Conservation (phyloP, 306 rosid species). For the Medicago lupulina region DNA sequence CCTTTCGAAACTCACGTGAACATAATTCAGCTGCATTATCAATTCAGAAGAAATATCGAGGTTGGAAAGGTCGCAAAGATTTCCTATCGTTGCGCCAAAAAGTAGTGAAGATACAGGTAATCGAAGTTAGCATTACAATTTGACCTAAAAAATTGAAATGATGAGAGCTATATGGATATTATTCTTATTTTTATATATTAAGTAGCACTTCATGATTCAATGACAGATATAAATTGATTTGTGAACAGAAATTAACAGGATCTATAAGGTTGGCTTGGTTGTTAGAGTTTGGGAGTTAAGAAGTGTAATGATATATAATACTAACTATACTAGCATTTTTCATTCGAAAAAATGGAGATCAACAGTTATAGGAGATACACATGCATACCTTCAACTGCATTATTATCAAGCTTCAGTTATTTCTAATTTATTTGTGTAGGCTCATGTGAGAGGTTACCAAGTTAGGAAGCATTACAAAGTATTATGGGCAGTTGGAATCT, state of each 20-base stretch:
- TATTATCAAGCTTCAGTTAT: constrained; percentile 23
- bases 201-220: constrained; percentile 11
- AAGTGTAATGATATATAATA: background rate
- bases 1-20: constrained; percentile 66
- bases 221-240: background rate
- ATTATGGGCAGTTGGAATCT: constrained; percentile 95
- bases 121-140: constrained; percentile 18
- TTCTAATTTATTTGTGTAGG: constrained; percentile 61
- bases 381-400: constrained; percentile 12
- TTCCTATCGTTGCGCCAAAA: constrained; percentile 83
- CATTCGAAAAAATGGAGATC: background rate
- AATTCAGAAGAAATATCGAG: constrained; percentile 92
- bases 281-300: too few species aligned
- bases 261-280: too few species aligned
- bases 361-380: constrained; percentile 17
- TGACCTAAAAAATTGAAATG: constrained; percentile 25
- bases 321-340: background rate
- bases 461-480: constrained; percentile 84
- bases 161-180: constrained; percentile 16
- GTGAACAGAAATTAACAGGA: too few species aligned
- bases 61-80: constrained; percentile 91
- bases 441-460: constrained; percentile 95
- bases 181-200: constrained; percentile 23
- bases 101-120: constrained; percentile 95
- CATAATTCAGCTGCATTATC: constrained; percentile 85